These are phyloP conservation scores for Xylaria sp. DNA, from an alignment of 2,329 filamentous ascomycete genomes.

Conservation along the genomic window DNA sequence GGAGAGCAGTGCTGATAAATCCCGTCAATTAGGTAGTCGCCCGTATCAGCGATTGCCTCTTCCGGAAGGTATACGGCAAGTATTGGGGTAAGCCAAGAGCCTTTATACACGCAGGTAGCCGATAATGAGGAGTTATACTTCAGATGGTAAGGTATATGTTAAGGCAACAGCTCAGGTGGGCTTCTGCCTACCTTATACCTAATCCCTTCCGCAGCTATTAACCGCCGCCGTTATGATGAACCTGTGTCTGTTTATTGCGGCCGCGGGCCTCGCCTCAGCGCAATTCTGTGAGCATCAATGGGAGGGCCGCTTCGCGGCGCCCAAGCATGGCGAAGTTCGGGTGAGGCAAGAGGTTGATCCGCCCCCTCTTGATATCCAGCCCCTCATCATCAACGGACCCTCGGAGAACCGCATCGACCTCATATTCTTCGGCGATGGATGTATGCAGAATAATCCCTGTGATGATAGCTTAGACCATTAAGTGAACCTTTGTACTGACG, in stretches of 20 bases:
- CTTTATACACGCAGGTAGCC: background rate
- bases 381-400: slow-evolving; percentile 41
- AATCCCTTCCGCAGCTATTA: background rate
- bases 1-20: slow-evolving; percentile 1
- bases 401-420: slow-evolving; percentile 41
- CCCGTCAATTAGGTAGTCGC: background rate
- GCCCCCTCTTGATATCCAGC: slow-evolving; percentile 40
- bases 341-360: slow-evolving; percentile 31
- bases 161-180: too few species aligned
- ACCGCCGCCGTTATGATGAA: slow-evolving; percentile 23
- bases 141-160: slow-evolving; percentile 1
- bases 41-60: slow-evolving; percentile 8
- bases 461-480: background rate
- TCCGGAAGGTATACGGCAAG: slow-evolving; percentile 15
- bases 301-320: slow-evolving; percentile 37
- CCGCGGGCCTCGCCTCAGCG: slow-evolving; percentile 20
- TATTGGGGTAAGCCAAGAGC: slow-evolving; percentile 23
- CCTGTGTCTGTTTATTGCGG: slow-evolving; percentile 24
- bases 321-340: slow-evolving; percentile 30
- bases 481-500: background rate
- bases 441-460: slow-evolving; percentile 27
- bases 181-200: background rate
- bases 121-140: background rate
- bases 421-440: slow-evolving; percentile 43
- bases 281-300: slow-evolving; percentile 42